Base-by-base conservation (phyloP, 345 rosid genomes). In the Brassica cretica region DNA sequence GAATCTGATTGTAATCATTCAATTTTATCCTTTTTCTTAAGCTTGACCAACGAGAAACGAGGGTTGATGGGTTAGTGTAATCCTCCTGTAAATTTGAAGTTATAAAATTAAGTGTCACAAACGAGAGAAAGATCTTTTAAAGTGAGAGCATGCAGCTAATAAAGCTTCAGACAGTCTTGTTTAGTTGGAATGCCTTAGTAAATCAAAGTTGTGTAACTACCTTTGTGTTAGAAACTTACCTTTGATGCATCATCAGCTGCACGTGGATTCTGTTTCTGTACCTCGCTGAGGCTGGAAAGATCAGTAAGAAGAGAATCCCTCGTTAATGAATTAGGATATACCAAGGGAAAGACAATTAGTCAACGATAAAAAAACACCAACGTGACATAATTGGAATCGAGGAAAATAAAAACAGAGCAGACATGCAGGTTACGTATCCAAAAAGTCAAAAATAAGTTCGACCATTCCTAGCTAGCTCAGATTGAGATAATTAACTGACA, bases 41-140 rank as follows among this genome's bases (percentile, higher is more conserved):
- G 56, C 12, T 61, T 58, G 82, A 76, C 65, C 89, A 63, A 24
- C 98, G 96, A 56, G 25, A 68, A 78, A 88, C 93, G 75, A 93
- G 79, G 27, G 98, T 93, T 16, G 35, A 74, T 73, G 73, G 11
- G 78, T 89, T 88, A 84, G 83, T 10, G 80, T 89, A 90, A 0
- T 91, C 98, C 66, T 88, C 93, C 94, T 89, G 68, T 74, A 49
- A 49, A 49, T 14, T 49, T 46, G 11, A 46, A 46, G 55, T 12
- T 12, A 46, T 46, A 46, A 12, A 27, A 27, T 27, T 27, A 46
- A 12, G 16, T 49, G 56, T 49, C 15, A n/a, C 18, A 49, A 49
- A 5, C 18, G 6, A n/a, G 1, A 49, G 6, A n/a, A 14, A n/a
- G 56, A 49, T 49, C 56, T 49, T 49, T 49, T n/a, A 4, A 49